Conservation (phyloP, 2,329 filamentous ascomycete species). For the Fusarium sp. region DNA sequence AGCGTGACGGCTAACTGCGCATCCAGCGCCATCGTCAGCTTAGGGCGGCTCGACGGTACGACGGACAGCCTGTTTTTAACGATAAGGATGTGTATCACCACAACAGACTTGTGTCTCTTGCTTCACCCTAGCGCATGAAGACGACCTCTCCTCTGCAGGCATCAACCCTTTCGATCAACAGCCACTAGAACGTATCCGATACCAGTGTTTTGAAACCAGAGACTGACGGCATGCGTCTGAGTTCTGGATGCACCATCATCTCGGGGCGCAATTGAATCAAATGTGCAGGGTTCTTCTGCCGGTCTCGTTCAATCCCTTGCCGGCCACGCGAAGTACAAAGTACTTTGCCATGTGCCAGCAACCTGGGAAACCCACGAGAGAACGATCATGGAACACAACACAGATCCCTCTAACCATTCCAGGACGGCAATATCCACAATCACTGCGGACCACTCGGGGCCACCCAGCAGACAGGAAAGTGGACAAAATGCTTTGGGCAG, state of each 20-base stretch:
- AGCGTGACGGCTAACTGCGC: not conserved
- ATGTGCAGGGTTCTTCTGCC: constrained; percentile 26
- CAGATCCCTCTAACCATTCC: constrained; percentile 40
- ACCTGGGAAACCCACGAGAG: constrained; percentile 29
- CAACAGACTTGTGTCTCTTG: not conserved
- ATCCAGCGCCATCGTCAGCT: constrained; percentile 21
- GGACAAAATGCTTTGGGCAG: constrained; percentile 11
- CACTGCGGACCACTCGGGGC: constrained; percentile 18
- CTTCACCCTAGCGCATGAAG: not conserved
- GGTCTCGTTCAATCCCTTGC: constrained; percentile 24
- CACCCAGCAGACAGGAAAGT: not conserved
- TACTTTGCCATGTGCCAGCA: constrained; percentile 45
- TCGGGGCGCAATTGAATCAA: constrained; percentile 5
- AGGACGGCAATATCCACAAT: constrained; percentile 34
- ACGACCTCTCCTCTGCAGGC: not conserved
- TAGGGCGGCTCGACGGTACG: not conserved
- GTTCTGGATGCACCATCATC: not conserved
- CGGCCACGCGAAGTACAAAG: constrained; percentile 34
- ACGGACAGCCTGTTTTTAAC: not conserved
- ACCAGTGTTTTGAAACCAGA: not conserved
- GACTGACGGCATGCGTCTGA: not conserved
- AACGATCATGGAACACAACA: constrained; percentile 32
- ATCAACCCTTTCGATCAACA: not conserved
- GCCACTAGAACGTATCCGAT: not conserved
- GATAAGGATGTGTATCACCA: not conserved